Evolutionary conservation across 257 asterid species (phyloP), one percentile per base, ranked within the genome.

Genomic region (Mitragyna speciosa): DNA sequence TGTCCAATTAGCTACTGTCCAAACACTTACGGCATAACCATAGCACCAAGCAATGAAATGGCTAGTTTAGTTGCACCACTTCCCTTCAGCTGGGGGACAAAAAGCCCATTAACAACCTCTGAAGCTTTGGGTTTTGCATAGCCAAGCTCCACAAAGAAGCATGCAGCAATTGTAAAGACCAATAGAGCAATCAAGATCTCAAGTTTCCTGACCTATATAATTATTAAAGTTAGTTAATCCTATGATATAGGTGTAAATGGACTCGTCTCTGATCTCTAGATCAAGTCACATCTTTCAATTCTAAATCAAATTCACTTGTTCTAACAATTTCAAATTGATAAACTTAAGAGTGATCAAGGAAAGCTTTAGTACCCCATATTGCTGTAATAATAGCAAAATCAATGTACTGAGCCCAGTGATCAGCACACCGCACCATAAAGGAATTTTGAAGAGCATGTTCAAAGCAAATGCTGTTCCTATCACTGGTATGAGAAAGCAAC

Each of bases 401-500:
- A 96, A 86, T 70, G 99, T 96, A 84, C 98, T 96, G 83, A 94
- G 83, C 64, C 99, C 99, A 2, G 99, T 94, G 83, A 96, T 92
- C 78, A 96, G 97, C 81, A 96, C 99, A 30, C 99, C 98, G 65
- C 87, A 81, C 99, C 98, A 94, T 56, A 96, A 63, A 28, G 98
- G 98, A 88, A 96, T 91, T 30, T 83, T 84, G 89, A 94, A 94
- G 80, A 96, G 97, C 96, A 96, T 96, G 88, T 94, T 86, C 83
- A 96, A 87, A 39, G 99, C 99, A 90, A 96, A 96, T 59, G 99
- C 98, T 30, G 99, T 96, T 85, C 99, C 98, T 26, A 96, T 92
- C 78, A 96, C 98, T 95, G 91, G 28, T 41, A 2, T 2, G 61
- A 47, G 68, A 65, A 68, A 79, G 30, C 12, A 70, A 15, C 7